Conservation (phyloP, 345 rosid genomes). For the Murraya koenigii region DNA sequence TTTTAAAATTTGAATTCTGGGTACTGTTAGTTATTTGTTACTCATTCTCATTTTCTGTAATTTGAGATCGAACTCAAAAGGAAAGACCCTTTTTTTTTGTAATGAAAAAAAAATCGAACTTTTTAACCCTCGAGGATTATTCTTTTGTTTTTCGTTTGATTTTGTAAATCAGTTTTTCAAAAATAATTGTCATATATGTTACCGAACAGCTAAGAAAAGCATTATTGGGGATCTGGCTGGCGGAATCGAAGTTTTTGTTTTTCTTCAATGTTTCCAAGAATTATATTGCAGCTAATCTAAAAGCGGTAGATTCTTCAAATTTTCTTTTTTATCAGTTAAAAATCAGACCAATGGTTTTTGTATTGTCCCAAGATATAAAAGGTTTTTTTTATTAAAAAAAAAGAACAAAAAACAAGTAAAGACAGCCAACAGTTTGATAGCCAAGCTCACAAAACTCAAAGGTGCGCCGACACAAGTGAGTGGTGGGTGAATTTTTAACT, state of each 20-base stretch:
- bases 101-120: too few relatives aligned
- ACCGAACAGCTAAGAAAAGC: not conserved
- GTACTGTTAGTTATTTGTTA: not conserved
- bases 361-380: not conserved
- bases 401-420: not conserved
- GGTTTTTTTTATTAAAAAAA: too few relatives aligned
- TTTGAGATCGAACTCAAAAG: not conserved
- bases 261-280: not conserved
- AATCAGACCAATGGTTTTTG: not conserved
- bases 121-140: not conserved
- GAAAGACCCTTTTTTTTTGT: not conserved
- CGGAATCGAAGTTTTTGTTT: not conserved
- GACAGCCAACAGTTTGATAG: not conserved
- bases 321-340: not conserved
- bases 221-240: not conserved
- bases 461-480: conserved; percentile 12
- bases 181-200: not conserved
- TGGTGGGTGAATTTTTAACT: not conserved
- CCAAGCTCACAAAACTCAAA: not conserved
- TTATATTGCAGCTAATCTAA: not conserved
- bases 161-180: not conserved
- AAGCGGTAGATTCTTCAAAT: not conserved
- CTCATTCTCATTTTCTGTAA: not conserved
- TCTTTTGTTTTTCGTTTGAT: not conserved
- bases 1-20: not conserved